These are phyloP conservation scores for Polytrichum formosum DNA, from an alignment of 225 moss, liverwort and hornwort species.

Conservation along the genomic window DNA sequence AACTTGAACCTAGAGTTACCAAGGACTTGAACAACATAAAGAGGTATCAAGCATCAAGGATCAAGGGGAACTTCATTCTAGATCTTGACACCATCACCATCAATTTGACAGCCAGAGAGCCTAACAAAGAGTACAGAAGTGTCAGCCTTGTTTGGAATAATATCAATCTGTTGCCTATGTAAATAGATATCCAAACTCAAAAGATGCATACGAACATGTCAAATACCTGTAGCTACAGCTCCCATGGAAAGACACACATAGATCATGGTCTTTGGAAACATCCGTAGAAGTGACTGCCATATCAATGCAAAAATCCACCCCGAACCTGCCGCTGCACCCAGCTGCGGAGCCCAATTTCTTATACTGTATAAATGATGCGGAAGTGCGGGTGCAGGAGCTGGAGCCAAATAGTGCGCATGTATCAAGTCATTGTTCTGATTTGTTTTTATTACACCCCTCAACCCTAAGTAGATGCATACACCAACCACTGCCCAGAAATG, in stretches of 20 bases:
- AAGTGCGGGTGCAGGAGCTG: slow-evolving; percentile 29
- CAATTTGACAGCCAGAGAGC: too few relatives aligned
- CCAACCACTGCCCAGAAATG: slow-evolving; percentile 57
- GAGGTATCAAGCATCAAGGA: too few relatives aligned
- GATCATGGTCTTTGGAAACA: slow-evolving; percentile 29
- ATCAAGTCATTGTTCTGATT: slow-evolving; percentile 20
- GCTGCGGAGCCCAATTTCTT: slow-evolving; percentile 55
- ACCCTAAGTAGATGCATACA: slow-evolving; percentile 43
- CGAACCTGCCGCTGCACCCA: slow-evolving; percentile 44
- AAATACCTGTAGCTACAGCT: slow-evolving; percentile 47
- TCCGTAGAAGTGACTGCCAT: slow-evolving; percentile 39
- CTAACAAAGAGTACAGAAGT: not conserved
- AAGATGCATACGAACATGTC: too few relatives aligned
- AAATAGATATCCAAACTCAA: too few relatives aligned
- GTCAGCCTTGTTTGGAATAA: slow-evolving; percentile 1
- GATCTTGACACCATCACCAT: too few relatives aligned
- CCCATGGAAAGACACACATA: slow-evolving; percentile 51
- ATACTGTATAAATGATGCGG: slow-evolving; percentile 38
- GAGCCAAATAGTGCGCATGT: slow-evolving; percentile 14
- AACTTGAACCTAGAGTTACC: too few relatives aligned
- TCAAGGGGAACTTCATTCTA: too few relatives aligned
- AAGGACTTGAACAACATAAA: too few relatives aligned
- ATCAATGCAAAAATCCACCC: slow-evolving; percentile 54
- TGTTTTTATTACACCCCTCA: slow-evolving; percentile 39
- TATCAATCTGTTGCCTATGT: not conserved